These are phyloP conservation scores for Cercophora newfieldiana DNA, from an alignment of 495 filamentous ascomycete genomes.

Conservation along the genomic window DNA sequence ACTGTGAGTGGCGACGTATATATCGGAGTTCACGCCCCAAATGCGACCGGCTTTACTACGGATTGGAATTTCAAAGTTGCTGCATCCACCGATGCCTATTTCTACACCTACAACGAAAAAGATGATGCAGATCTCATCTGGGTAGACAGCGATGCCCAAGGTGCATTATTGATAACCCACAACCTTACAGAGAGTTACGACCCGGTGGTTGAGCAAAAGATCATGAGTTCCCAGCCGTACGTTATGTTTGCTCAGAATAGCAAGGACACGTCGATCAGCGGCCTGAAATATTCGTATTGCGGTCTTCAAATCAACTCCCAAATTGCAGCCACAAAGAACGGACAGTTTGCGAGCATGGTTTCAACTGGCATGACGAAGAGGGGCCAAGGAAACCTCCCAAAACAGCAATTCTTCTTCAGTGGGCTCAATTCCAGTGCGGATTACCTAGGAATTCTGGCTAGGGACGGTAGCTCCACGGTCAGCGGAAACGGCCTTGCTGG, in stretches of 20 bases:
- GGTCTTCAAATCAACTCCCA: constrained; percentile 64
- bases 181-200: constrained; percentile 56
- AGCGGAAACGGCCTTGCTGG: constrained; percentile 51
- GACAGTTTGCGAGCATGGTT: constrained; percentile 44
- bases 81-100: constrained; percentile 74
- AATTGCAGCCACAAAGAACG: constrained; percentile 54
- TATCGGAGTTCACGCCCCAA: constrained; percentile 70
- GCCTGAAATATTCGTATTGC: constrained; percentile 73
- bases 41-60: constrained; percentile 54
- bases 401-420: constrained; percentile 82
- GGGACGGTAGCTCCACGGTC: constrained; percentile 52
- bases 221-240: constrained; percentile 67
- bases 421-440: constrained; percentile 66
- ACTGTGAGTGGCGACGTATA: constrained; percentile 64
- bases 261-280: constrained; percentile 58
- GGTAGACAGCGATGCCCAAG: constrained; percentile 75
- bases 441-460: constrained; percentile 72
- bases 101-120: constrained; percentile 57
- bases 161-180: constrained; percentile 75
- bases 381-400: constrained; percentile 61
- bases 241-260: constrained; percentile 74
- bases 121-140: constrained; percentile 58
- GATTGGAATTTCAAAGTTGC: constrained; percentile 77
- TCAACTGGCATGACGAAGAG: constrained; percentile 66
- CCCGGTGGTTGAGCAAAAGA: constrained; percentile 45